Base-by-base conservation (phyloP, 2,329 filamentous ascomycete genomes). In the Colletotrichum gloeosporioides region DNA sequence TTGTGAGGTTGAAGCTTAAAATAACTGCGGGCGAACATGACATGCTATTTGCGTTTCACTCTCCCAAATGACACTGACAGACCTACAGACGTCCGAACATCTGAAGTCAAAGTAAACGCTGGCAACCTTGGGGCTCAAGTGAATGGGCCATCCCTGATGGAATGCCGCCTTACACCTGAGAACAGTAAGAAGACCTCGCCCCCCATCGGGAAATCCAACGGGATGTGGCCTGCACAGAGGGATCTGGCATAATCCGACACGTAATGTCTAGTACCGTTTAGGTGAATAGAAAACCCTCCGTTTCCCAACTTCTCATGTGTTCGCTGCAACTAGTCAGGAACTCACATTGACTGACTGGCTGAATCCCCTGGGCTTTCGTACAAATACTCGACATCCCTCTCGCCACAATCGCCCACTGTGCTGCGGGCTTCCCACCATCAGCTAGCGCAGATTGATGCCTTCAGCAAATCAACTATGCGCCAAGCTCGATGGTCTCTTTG, bases 171-270 rank as follows among this genome's bases (percentile, higher is more conserved):
- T 36, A 25, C 6, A 34, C 27, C 27, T 8, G 9, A 62, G n/a
- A 53, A 62, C 44, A 29, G 53, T 25, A 69, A 25, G 13, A 66
- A 59, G 4, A 6, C 7, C 25, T 61, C 25, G 10, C 59, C 13
- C 22, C 61, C 31, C 39, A 13, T 1, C 27, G 22, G 29, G 22
- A 53, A 8, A n/a, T 15, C 1, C 18, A 6, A 62, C 25, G 16
- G 68, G 73, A 36, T 68, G 39, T 29, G 31, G 69, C 55, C 44
- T 75, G 63, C 25, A 73, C 6, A 1, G 27, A 18, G 9, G 6
- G 29, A 25, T 39, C 31, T 53, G 69, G 69, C 63, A 64, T 68
- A 72, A 75, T 75, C 73, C 73, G 73, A 75, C 73, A 73, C 63
- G 73, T 44, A 73, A 68, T 32, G 49, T 29, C 22, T 49, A 34